Evolutionary conservation across 2,329 filamentous ascomycete species (phyloP), one percentile per base, ranked within the genome.

Genomic region (Thelonectria discophora): DNA sequence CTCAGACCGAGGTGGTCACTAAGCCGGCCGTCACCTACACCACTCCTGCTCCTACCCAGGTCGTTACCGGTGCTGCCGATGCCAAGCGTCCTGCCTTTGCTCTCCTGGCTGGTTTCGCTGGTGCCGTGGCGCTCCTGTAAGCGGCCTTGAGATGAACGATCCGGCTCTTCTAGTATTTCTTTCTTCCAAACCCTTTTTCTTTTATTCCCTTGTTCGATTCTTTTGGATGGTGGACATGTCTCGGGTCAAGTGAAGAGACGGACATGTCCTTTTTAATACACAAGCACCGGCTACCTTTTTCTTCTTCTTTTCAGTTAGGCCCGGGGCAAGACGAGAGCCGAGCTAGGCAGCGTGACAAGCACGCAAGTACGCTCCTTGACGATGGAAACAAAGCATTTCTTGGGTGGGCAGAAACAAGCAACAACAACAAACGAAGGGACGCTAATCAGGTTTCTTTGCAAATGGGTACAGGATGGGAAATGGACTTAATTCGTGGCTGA

Each of bases 81-180:
- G 66, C 71, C 32, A 75, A 76, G 64, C 72, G 72, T 30, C 75
- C 76, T 6, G 75, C 68, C 2, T 65, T 74, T 21, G 80, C 77
- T 48, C 65, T 79, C 7, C 58, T 80, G 51, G 79, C 75, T 21
- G 79, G 78, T 50, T 21, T 80, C 18, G 46, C 77, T 15, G 79
- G 77, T 43, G 76, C 73, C 13, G 52, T 80, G 24, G 78, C 74
- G 45, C 71, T 81, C 20, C 61, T 80, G 62, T 80, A 72, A 67
- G 50, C 18, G 11, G 7, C 9, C 21, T 27, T 13, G 15, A 27
- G 21, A 21, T 21, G 7, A 21, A 27, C 11, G 43, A 47, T 15
- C 43, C 43, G 7, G 7, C 15, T 24, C 20, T 17, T 50, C 17
- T 50, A 15, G 13, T 20, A 32, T 39, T 9, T 18, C 11, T 13